Evolutionary conservation across 208 protist species (phyloP), one percentile per base, ranked within the genome.

Genomic region (Leptomonas seymouri): DNA sequence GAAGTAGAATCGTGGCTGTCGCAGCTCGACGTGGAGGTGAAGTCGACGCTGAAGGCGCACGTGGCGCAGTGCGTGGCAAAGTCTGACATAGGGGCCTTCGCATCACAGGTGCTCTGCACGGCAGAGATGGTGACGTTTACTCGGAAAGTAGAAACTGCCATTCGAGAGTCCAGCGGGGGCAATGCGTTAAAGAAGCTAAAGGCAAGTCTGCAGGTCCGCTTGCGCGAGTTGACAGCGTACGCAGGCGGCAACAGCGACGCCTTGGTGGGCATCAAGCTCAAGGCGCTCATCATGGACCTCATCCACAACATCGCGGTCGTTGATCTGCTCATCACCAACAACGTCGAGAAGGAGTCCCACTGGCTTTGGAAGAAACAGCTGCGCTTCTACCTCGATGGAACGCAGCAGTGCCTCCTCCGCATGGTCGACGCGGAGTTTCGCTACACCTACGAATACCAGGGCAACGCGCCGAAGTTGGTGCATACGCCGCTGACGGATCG

Each of bases 381-480:
- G 31, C 90, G 98, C 12, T 99, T 95, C 78, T 99, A 99, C 75
- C 55, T 97, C 56, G 62, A 92, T 50, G 60, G 53, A 21, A 64
- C 56, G 12, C 71, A 83, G 28, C 67, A 69, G 27, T 98, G 96
- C 72, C 74, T 95, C 23, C 79, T 98, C 25, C 84, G 84, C 59
- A 99, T 98, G 97, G 93, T 97, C 58, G 93, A 98, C 66, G 94
- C 97, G 8, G 73, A 93, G 71, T 99, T 99, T 76, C 72, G 85
- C 53, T 99, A 99, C 85, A 98, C 97, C 63, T 99, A 98, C 82
- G 98, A 99, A 83, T 99, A 99, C 74, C 98, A 99, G 76, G 98
- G 98, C 57, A 99, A 99, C 76, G 97, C 97, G 0, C 85, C 95
- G 8, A 98, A 98, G 78, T 93, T 99, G 11, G 98, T 99, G 41